Evolutionary conservation across 2,329 filamentous ascomycete genomes (phyloP).

Genomic region (Monosporascus ibericus): DNA sequence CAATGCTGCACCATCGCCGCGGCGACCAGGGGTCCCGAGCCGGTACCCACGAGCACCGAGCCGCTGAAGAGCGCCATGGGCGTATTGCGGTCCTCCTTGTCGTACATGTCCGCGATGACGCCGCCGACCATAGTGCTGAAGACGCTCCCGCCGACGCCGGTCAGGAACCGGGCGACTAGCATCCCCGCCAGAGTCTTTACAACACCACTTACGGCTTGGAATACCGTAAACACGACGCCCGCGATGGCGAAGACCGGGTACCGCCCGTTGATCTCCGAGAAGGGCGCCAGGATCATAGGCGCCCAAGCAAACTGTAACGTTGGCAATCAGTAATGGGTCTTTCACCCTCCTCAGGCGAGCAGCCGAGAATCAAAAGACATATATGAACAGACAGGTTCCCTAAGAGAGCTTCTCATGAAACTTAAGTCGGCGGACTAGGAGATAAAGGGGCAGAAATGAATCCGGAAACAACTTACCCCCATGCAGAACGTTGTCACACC

Average conservation of each 20-base stretch:
- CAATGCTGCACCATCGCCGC: conserved; percentile 62
- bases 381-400: too few relatives aligned
- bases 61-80: conserved; percentile 90
- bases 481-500: conserved; percentile 78
- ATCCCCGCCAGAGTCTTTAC: conserved; percentile 66
- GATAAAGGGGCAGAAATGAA: not conserved
- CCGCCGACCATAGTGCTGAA: conserved; percentile 93
- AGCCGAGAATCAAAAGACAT: too few relatives aligned
- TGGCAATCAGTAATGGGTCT: too few relatives aligned
- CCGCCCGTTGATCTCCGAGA: conserved; percentile 83
- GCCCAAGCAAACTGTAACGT: conserved; percentile 58
- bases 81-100: conserved; percentile 71
- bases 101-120: conserved; percentile 81
- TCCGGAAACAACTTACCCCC: conserved; percentile 44
- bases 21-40: conserved; percentile 66
- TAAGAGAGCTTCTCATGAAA: too few relatives aligned
- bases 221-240: conserved; percentile 64
- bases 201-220: conserved; percentile 67
- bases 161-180: conserved; percentile 68
- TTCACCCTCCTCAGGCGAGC: too few relatives aligned
- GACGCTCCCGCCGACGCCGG: conserved; percentile 68
- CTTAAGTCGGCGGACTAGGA: not conserved
- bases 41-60: conserved; percentile 70
- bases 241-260: conserved; percentile 74
- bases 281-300: conserved; percentile 82